A percentile compares a stretch with the other conserved stretches of the same genome.
Conservation (phyloP, 495 filamentous ascomycete species). For the Penicillium verhagenii region DNA sequence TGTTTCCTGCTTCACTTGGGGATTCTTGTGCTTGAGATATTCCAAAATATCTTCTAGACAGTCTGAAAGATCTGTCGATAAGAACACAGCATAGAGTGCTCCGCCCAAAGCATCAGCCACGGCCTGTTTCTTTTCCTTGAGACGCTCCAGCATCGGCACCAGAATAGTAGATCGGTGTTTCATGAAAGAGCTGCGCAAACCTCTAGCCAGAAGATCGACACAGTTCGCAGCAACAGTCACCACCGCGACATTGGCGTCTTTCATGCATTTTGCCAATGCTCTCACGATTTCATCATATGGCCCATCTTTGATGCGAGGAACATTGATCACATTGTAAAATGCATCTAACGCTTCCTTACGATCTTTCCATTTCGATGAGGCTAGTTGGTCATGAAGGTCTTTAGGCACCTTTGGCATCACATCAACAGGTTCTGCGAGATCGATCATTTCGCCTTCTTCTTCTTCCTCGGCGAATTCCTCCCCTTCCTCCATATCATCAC, state of each 20-base stretch:
- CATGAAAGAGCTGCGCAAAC: slow-evolving; percentile 71
- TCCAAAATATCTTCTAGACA: slow-evolving; percentile 86
- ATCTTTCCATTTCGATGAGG: slow-evolving; percentile 96
- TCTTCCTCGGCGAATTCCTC: slow-evolving; percentile 69
- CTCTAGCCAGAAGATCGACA: slow-evolving; percentile 88
- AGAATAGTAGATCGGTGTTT: slow-evolving; percentile 80
- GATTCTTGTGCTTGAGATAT: slow-evolving; percentile 90
- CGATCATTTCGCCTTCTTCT: slow-evolving; percentile 76
- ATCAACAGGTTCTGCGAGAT: slow-evolving; percentile 88
- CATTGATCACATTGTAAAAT: slow-evolving; percentile 71
- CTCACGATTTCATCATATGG: slow-evolving; percentile 81
- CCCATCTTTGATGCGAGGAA: slow-evolving; percentile 89
- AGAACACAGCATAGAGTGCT: slow-evolving; percentile 85
- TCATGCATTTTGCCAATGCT: slow-evolving; percentile 90
- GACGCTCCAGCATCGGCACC: slow-evolving; percentile 83
- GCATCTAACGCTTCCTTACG: slow-evolving; percentile 92
- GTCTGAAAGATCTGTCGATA: slow-evolving; percentile 73
- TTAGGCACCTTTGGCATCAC: slow-evolving; percentile 80
- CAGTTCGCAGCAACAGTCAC: slow-evolving; percentile 93
- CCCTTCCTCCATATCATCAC: slow-evolving; percentile 41
- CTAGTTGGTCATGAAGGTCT: slow-evolving; percentile 76
- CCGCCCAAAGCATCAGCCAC: slow-evolving; percentile 84
- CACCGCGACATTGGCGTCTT: slow-evolving; percentile 95
- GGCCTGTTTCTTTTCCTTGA: slow-evolving; percentile 94
- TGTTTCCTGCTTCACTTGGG: slow-evolving; percentile 92